Evolutionary conservation across 768 basidiomycete species (phyloP).

Genomic region (Hericium coralloides): DNA sequence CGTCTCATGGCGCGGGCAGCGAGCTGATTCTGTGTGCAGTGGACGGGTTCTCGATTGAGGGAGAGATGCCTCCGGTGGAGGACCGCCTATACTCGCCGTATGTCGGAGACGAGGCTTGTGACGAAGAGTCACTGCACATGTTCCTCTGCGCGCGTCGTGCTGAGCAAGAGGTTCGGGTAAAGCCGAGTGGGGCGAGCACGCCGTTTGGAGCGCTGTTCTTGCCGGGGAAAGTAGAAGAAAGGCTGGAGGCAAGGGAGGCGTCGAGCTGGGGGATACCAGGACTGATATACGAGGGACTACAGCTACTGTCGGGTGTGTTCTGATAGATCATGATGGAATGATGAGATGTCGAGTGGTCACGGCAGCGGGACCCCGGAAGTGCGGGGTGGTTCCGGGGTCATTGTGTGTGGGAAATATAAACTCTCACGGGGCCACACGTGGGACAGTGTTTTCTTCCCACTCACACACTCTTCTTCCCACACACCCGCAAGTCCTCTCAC

Average conservation of each 20-base stretch:
- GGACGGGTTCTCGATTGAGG: not conserved
- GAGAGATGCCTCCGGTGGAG: not conserved
- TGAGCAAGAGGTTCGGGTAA: not conserved
- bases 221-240: constrained; percentile 1
- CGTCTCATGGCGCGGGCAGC: not conserved
- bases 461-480: constrained; percentile 37
- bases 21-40: constrained; percentile 5
- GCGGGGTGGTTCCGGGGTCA: constrained; percentile 10
- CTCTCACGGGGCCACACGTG: constrained; percentile 20
- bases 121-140: constrained; percentile 12
- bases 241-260: not conserved
- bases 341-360: constrained; percentile 2
- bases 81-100: constrained; percentile 11
- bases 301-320: not conserved
- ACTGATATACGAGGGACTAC: not conserved
- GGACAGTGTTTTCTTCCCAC: constrained; percentile 35
- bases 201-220: constrained; percentile 13
- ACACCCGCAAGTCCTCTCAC: constrained; percentile 24
- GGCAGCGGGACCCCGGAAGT: constrained; percentile 19
- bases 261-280: constrained; percentile 19
- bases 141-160: constrained; percentile 8
- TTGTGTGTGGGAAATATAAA: constrained; percentile 20
- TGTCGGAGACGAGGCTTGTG: constrained; percentile 10
- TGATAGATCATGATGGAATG: constrained; percentile 1
- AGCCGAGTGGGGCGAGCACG: constrained; percentile 1